phyloP scores from a whole-genome alignment of 2,329 filamentous ascomycete species.

The Blastomyces emzantsi region DNA sequence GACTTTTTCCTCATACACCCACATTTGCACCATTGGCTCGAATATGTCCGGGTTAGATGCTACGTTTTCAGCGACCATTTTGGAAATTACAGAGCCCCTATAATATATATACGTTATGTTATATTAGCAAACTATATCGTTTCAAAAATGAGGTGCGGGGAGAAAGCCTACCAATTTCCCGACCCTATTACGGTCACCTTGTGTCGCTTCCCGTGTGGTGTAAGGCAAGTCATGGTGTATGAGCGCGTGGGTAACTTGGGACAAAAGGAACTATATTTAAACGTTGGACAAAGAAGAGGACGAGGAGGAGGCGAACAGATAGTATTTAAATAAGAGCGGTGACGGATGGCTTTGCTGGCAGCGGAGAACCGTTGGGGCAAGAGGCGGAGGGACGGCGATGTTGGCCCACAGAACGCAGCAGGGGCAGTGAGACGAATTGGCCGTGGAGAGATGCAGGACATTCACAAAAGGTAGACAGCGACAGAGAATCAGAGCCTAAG shows the following conservation, averaged over 20 bases:
- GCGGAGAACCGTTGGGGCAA: background rate
- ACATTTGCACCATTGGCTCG: constrained; percentile 90
- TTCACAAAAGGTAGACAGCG: background rate
- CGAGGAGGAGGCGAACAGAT: background rate
- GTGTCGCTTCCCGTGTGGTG: constrained; percentile 60
- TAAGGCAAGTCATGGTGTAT: constrained; percentile 40
- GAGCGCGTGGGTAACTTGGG: background rate
- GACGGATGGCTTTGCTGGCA: background rate
- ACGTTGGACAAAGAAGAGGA: background rate
- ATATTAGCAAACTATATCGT: background rate
- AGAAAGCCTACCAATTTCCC: constrained; percentile 70
- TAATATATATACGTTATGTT: constrained; percentile 5
- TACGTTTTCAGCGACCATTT: constrained; percentile 92
- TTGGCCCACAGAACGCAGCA: background rate
- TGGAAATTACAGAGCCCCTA: constrained; percentile 94
- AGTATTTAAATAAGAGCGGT: background rate
- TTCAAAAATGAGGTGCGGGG: background rate
- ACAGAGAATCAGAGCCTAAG: background rate
- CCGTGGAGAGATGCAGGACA: background rate
- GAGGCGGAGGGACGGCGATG: background rate
- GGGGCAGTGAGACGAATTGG: background rate
- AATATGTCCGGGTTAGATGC: constrained; percentile 69
- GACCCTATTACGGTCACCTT: constrained; percentile 92
- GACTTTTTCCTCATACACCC: constrained; percentile 94
- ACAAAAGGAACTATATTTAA: background rate